Evolutionary conservation across 306 rosid species (phyloP).

Genomic region (Inga leiocalycina): DNA sequence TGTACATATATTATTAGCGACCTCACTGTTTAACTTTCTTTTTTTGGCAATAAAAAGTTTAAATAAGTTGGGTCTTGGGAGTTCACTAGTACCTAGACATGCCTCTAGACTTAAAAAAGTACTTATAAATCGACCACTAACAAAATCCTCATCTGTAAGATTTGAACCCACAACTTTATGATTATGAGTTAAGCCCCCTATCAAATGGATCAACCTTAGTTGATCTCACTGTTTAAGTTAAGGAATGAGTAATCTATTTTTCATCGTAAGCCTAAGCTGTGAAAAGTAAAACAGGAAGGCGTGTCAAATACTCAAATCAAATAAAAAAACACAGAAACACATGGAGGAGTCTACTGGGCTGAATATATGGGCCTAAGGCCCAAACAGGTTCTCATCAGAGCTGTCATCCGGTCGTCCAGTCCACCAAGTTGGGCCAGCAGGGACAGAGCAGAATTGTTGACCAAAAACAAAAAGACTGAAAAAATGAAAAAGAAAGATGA

Average conservation of each 20-base stretch:
- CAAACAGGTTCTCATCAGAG: neutral
- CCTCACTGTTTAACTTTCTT: no score
- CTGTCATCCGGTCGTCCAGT: neutral
- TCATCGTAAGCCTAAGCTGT: neutral
- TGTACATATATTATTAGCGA: no score
- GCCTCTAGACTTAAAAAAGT: no score
- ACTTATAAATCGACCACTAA: no score
- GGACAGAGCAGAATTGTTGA: neutral
- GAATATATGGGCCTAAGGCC: neutral
- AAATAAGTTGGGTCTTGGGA: fast-evolving
- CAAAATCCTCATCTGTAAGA: no score
- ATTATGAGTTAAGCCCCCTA: no score
- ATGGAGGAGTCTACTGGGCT: neutral
- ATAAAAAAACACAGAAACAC: neutral
- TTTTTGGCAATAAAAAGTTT: no score
- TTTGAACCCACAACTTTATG: no score
- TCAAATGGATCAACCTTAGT: no score
- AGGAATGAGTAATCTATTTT: no score
- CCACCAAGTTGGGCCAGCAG: neutral
- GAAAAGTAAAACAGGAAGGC: neutral
- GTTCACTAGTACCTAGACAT: fast-evolving
- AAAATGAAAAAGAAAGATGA: neutral
- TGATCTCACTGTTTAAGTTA: no score
- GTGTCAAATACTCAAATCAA: neutral
- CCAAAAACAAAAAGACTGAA: neutral